These are phyloP conservation scores for Cladosporium austrohemisphaericum DNA, from an alignment of 2,329 filamentous ascomycete species.

Conservation along the genomic window DNA sequence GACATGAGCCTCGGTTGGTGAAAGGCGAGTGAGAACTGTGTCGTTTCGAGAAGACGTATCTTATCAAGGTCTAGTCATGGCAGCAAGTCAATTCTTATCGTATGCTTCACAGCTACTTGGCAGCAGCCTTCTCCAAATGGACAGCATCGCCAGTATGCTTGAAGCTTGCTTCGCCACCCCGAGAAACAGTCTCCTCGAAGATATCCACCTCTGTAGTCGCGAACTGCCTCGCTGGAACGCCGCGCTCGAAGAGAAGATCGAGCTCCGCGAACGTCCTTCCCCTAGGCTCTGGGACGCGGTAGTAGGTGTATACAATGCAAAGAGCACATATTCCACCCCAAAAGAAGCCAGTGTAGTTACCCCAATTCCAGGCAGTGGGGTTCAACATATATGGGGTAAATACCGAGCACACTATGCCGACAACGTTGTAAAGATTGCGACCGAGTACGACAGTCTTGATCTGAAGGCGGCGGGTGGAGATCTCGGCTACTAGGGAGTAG, in stretches of 20 bases:
- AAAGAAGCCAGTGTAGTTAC: conserved; percentile 83
- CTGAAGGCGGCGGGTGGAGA: conserved; percentile 78
- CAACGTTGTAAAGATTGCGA: conserved; percentile 71
- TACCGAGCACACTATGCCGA: conserved; percentile 75
- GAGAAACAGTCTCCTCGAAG: conserved; percentile 35
- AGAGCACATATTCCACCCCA: conserved; percentile 77
- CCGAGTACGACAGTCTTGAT: conserved; percentile 90
- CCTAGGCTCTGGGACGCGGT: conserved; percentile 73
- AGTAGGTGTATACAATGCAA: conserved; percentile 78
- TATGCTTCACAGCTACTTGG: not conserved
- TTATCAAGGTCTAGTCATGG: not conserved
- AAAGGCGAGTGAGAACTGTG: too few species aligned
- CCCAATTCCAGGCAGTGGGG: conserved; percentile 80
- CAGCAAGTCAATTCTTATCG: not conserved
- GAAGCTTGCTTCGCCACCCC: not conserved
- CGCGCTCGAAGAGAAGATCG: conserved; percentile 76
- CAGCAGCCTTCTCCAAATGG: conserved; percentile 2
- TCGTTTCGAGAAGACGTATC: not conserved
- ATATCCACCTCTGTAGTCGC: conserved; percentile 54
- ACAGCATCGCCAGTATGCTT: not conserved
- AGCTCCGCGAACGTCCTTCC: conserved; percentile 83
- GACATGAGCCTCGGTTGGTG: too few species aligned
- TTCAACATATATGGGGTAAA: conserved; percentile 93
- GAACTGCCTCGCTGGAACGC: conserved; percentile 70
- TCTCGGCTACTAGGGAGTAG: conserved; percentile 81